Evolutionary conservation across 768 basidiomycete genomes (phyloP).

Genomic region (Podaxis sp.): DNA sequence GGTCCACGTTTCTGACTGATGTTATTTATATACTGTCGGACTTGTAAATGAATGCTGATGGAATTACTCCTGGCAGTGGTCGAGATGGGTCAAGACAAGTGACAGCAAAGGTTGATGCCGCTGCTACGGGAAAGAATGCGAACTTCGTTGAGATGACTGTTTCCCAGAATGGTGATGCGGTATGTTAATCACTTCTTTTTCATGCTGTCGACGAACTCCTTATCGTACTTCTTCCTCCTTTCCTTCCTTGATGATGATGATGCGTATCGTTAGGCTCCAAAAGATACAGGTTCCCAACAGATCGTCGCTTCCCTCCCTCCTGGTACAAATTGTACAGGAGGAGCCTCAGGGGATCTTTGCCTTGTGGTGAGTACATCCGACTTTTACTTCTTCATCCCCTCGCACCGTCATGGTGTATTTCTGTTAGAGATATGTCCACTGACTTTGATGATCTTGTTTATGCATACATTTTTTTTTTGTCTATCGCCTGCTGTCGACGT

Average conservation of each 20-base stretch:
- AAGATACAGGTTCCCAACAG: conserved; percentile 29
- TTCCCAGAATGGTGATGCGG: conserved; percentile 42
- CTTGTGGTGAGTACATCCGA: conserved; percentile 33
- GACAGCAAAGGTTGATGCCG: conserved; percentile 39
- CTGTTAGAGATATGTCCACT: background rate
- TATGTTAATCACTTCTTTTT: conserved; percentile 20
- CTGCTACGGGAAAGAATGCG: conserved; percentile 30
- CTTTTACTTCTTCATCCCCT: background rate
- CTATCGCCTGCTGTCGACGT: background rate
- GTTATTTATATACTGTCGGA: background rate
- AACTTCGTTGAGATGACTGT: conserved; percentile 33
- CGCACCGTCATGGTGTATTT: background rate
- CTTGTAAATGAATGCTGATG: background rate
- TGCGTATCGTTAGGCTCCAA: conserved; percentile 30
- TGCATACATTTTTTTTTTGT: background rate
- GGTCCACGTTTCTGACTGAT: conserved; percentile 9
- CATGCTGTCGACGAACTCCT: background rate
- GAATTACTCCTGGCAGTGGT: conserved; percentile 16
- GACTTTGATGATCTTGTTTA: background rate
- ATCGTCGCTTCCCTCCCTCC: conserved; percentile 42
- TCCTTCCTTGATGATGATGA: background rate
- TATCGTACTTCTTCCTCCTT: background rate
- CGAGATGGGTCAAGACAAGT: conserved; percentile 45
- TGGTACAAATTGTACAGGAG: conserved; percentile 48
- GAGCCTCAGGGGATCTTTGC: conserved; percentile 38